These are phyloP conservation scores for Iberis pinnata DNA, from an alignment of 345 rosid species.

Conservation along the genomic window DNA sequence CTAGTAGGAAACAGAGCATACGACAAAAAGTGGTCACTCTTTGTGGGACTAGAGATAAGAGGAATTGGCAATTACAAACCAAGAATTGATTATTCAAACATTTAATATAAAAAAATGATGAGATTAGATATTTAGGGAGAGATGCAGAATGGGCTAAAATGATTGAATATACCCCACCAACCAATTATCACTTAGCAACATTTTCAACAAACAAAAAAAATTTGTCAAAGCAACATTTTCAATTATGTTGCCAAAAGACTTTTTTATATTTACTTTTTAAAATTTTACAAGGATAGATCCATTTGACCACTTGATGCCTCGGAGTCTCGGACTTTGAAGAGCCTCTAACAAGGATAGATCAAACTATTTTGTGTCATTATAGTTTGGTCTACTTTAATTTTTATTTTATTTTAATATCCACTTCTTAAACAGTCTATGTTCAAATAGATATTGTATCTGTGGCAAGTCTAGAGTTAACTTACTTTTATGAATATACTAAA, in stretches of 20 bases:
- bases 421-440: no score
- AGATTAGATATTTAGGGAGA: conserved; percentile 13
- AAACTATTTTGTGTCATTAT: no score
- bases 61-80: conserved; percentile 13
- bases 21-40: conserved; percentile 19
- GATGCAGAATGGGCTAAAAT: conserved; percentile 5
- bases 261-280: no score
- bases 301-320: conserved; percentile 17
- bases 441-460: no score
- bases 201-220: no score
- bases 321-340: no score
- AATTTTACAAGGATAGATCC: background rate
- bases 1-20: conserved; percentile 17
- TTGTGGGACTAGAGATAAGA: conserved; percentile 12
- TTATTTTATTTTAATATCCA: no score
- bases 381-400: no score
- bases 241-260: background rate
- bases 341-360: no score
- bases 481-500: no score
- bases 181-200: conserved; percentile 10
- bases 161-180: conserved; percentile 23
- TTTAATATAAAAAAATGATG: background rate
- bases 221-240: no score
- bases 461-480: no score
- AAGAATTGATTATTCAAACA: conserved; percentile 7